Evolutionary conservation across 192 early-diverging fungal genomes (phyloP).

Genomic region (Coemansia sp.): DNA sequence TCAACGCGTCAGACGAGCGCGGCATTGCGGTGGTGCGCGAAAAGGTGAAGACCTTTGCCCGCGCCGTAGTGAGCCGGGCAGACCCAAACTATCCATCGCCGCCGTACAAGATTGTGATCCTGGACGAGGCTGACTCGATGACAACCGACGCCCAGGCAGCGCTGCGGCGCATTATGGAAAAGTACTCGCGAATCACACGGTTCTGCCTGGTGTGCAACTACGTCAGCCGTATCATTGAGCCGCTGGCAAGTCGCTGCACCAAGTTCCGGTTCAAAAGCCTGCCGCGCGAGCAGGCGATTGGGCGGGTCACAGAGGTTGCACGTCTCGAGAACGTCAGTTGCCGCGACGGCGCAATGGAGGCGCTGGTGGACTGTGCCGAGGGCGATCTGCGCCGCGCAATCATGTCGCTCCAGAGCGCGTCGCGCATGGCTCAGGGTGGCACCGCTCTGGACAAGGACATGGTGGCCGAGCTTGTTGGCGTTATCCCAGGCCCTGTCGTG

Average conservation of each 20-base stretch:
- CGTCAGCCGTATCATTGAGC: constrained; percentile 82
- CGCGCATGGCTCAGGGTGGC: constrained; percentile 57
- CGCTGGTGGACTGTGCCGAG: constrained; percentile 71
- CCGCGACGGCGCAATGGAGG: constrained; percentile 51
- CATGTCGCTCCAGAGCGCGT: constrained; percentile 87
- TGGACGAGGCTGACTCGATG: constrained; percentile 98
- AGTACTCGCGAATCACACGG: constrained; percentile 85
- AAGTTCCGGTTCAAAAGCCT: constrained; percentile 94
- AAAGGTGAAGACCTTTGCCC: constrained; percentile 93
- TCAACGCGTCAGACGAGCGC: constrained; percentile 97
- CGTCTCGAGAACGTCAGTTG: constrained; percentile 62
- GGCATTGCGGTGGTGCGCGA: constrained; percentile 92
- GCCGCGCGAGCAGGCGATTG: constrained; percentile 58
- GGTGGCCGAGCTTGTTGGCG: constrained; percentile 79
- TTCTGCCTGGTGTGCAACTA: constrained; percentile 82
- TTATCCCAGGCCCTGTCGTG: constrained; percentile 65
- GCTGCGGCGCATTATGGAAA: constrained; percentile 91
- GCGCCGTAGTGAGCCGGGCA: constrained; percentile 59
- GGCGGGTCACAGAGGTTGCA: constrained; percentile 67
- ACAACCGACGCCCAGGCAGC: constrained; percentile 92
- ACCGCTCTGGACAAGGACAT: constrained; percentile 54
- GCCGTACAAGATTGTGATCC: constrained; percentile 93
- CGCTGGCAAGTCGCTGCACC: constrained; percentile 88
- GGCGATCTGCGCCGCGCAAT: constrained; percentile 93
- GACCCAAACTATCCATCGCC: constrained; percentile 59